Base-by-base conservation (phyloP, 2,329 filamentous ascomycete genomes). In the Incumbomyces delicatus region DNA sequence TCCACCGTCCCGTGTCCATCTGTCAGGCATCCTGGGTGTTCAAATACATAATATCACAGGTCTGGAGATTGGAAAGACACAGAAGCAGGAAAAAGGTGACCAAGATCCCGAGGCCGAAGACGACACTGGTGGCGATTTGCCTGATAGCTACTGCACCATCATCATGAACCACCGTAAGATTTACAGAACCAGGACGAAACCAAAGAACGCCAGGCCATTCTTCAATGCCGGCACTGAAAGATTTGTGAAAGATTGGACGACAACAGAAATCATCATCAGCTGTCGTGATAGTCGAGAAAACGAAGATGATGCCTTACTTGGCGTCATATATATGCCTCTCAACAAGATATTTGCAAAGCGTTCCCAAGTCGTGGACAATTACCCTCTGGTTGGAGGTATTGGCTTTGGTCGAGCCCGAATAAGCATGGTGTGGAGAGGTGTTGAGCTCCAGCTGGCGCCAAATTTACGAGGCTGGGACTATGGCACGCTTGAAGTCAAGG, bases 211-310 rank as follows among this genome's bases (percentile, higher is more conserved):
- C 0, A 86, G 85, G 56, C 84, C 84, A 0, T 87, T 87, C 62
- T 87, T 84, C 70, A 87, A 87, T 53, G 83, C 84, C 2, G 81
- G 81, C 5, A 85, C 78, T 1, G 84, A 88, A 60, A 75, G 81
- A 4, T 85, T 86, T 52, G 72, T 87, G 33, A 70, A 77, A 11
- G 79, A 87, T 59, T 86, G 82, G 75, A 70, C 69, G 13, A 77
- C 73, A 11, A 75, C 80, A 1, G 82, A 87, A 59, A 69, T 87
- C 29, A 80, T 84, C 53, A 66, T 88, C 27, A 71, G 75, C 1
- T 81, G 86, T 1, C 74, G 81, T 10, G 84, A 87, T 58, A 70
- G 77, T 16, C 73, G 83, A 3, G 70, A 85, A 17, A 76, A 83
- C 43, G 84, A 87, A 59, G 77, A 84, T 44, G 79, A 87, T 53